Percentiles rank a stretch among this genome's conserved stretches.
These are phyloP conservation scores for Diplogelasinospora grovesii DNA, from an alignment of 495 filamentous ascomycete genomes.

Conservation along the genomic window DNA sequence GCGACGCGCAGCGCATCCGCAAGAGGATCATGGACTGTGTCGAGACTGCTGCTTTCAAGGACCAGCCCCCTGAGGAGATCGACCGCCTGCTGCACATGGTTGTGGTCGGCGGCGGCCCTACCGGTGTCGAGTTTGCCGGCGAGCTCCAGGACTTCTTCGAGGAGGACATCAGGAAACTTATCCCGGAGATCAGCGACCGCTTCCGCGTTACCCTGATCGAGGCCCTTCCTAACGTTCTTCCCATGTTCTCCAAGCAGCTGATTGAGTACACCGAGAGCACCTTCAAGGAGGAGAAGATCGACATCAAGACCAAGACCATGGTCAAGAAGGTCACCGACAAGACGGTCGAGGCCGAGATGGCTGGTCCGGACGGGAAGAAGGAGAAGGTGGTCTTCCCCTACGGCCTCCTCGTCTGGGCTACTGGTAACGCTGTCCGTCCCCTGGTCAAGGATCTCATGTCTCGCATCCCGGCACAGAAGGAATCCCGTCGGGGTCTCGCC, in stretches of 20 bases:
- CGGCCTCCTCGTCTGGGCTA: slow-evolving; percentile 96
- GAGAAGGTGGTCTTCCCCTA: slow-evolving; percentile 77
- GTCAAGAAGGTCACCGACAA: slow-evolving; percentile 96
- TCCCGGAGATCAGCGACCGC: slow-evolving; percentile 87
- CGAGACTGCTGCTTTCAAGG: slow-evolving; percentile 97
- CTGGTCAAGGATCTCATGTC: slow-evolving; percentile 85
- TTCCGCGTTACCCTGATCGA: slow-evolving; percentile 97
- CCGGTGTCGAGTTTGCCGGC: slow-evolving; percentile 96
- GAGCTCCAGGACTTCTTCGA: slow-evolving; percentile 99
- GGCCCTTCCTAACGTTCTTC: slow-evolving; percentile 94
- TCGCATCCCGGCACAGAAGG: slow-evolving; percentile 88
- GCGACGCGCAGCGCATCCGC: slow-evolving; percentile 89
- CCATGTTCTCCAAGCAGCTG: slow-evolving; percentile 97
- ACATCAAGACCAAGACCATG: slow-evolving; percentile 96
- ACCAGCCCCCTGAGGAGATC: slow-evolving; percentile 81
- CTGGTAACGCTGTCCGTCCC: slow-evolving; percentile 87
- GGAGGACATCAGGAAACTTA: slow-evolving; percentile 94
- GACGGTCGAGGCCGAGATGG: slow-evolving; percentile 85
- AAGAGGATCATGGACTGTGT: slow-evolving; percentile 99
- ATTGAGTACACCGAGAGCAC: slow-evolving; percentile 99
- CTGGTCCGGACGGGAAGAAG: slow-evolving; percentile 81
- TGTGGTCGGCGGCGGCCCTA: slow-evolving; percentile 95
- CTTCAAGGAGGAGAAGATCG: slow-evolving; percentile 97
- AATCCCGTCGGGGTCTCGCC: slow-evolving; percentile 87
- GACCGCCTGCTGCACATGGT: slow-evolving; percentile 98